Evolutionary conservation across 2,329 filamentous ascomycete species (phyloP).

Genomic region (Alternaria arborescens): DNA sequence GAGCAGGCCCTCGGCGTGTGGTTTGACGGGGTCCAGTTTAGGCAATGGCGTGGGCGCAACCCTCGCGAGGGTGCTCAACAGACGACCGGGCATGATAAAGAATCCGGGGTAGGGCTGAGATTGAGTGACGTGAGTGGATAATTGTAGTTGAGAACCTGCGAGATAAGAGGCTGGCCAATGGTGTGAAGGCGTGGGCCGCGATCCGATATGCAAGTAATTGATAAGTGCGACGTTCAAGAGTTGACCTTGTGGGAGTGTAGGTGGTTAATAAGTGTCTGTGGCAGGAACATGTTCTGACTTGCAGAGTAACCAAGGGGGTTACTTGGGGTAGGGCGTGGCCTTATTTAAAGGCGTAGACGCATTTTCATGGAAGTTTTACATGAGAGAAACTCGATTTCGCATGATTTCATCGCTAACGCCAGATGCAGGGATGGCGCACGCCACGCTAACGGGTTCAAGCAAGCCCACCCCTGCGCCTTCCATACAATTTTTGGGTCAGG

Average conservation of each 20-base stretch:
- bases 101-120: conserved; percentile 43
- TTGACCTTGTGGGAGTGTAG: conserved; percentile 49
- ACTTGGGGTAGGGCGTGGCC: conserved; percentile 24
- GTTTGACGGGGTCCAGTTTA: conserved; percentile 37
- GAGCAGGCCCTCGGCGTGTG: conserved; percentile 34
- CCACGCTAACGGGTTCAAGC: conserved; percentile 30
- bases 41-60: conserved; percentile 44
- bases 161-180: conserved; percentile 33
- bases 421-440: conserved; percentile 36
- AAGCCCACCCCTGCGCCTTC: conserved; percentile 29
- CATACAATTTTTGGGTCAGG: conserved; percentile 45
- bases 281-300: conserved; percentile 44
- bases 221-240: conserved; percentile 27
- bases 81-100: conserved; percentile 47
- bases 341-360: conserved; percentile 29
- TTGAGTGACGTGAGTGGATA: conserved; percentile 24
- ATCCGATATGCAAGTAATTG: conserved; percentile 28
- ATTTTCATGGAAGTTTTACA: conserved; percentile 30
- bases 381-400: conserved; percentile 42
- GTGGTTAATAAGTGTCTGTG: conserved; percentile 40
- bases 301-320: not conserved
- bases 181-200: conserved; percentile 19
- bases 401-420: conserved; percentile 41
- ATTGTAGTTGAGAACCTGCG: conserved; percentile 16
- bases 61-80: conserved; percentile 45